These are phyloP conservation scores for Chenopodium quinoa DNA, from an alignment of 148 eudicot species.

Conservation along the genomic window DNA sequence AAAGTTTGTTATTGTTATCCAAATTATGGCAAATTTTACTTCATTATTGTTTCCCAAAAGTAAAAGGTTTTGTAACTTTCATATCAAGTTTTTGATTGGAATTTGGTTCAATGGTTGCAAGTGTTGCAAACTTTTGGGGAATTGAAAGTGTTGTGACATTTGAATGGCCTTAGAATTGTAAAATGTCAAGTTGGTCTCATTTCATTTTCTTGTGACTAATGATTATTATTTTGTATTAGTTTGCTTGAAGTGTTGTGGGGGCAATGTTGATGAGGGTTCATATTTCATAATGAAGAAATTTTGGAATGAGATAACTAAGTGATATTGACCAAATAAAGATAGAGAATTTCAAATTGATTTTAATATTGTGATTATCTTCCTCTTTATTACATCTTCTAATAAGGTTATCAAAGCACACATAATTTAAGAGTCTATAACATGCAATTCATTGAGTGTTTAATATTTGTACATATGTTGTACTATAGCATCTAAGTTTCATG, in stretches of 20 bases:
- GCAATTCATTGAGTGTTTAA: too few species aligned
- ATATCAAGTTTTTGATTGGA: constrained; percentile 9
- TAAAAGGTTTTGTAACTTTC: neutral
- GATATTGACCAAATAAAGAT: neutral
- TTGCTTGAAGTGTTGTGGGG: neutral
- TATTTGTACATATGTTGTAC: too few species aligned
- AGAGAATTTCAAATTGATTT: too few species aligned
- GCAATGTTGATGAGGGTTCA: neutral
- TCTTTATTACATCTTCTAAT: too few species aligned
- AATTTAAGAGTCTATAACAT: too few species aligned
- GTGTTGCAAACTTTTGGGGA: neutral
- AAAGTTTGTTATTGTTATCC: neutral
- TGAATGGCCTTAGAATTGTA: neutral
- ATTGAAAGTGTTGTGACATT: constrained; percentile 5
- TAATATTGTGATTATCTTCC: too few species aligned
- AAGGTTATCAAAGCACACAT: too few species aligned
- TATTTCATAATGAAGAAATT: neutral
- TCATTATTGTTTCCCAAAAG: constrained; percentile 4
- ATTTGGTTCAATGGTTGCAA: neutral
- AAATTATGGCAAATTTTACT: neutral
- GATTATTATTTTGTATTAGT: neutral
- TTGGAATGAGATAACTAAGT: neutral
- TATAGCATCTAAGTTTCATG: too few species aligned
- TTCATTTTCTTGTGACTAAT: constrained; percentile 4
- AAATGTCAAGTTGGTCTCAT: constrained; percentile 6